Percentiles rank a stretch among this genome's conserved stretches.
Conservation (phyloP, 1,284 basidiomycete genomes). For the Cutaneotrichosporon sp. region DNA sequence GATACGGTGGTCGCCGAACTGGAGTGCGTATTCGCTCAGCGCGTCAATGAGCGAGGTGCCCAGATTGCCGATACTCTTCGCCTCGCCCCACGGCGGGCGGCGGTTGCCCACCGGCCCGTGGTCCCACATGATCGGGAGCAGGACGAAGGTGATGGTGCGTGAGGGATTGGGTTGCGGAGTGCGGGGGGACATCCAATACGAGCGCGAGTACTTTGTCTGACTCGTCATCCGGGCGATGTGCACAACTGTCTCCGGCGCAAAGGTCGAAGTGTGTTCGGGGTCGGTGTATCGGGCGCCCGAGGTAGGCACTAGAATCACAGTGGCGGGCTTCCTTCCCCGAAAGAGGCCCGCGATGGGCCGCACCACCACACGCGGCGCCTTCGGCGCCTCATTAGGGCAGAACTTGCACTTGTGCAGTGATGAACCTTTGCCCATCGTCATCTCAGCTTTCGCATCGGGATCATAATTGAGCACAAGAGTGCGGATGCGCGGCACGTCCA, state of each 20-base stretch:
- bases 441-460: neutral
- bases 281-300: neutral
- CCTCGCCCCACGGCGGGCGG: neutral
- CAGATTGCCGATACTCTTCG: neutral
- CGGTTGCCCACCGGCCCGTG: slow-evolving; percentile 5
- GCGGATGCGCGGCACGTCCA: neutral
- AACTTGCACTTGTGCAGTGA: neutral
- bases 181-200: neutral
- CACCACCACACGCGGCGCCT: neutral
- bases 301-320: neutral
- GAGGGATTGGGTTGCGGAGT: neutral
- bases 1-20: neutral
- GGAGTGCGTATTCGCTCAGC: neutral
- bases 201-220: slow-evolving; percentile 7
- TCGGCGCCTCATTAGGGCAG: neutral
- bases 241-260: slow-evolving; percentile 1
- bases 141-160: slow-evolving; percentile 11
- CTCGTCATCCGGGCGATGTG: slow-evolving; percentile 7
- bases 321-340: neutral
- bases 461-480: slow-evolving; percentile 10
- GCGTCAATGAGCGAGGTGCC: neutral
- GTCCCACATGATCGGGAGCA: slow-evolving; percentile 16
- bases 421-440: neutral
- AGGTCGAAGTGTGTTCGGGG: neutral
- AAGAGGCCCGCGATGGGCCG: slow-evolving; percentile 7